Conservation (phyloP, 2,329 filamentous ascomycete species). For the Phaeophleospora eucalypticola region DNA sequence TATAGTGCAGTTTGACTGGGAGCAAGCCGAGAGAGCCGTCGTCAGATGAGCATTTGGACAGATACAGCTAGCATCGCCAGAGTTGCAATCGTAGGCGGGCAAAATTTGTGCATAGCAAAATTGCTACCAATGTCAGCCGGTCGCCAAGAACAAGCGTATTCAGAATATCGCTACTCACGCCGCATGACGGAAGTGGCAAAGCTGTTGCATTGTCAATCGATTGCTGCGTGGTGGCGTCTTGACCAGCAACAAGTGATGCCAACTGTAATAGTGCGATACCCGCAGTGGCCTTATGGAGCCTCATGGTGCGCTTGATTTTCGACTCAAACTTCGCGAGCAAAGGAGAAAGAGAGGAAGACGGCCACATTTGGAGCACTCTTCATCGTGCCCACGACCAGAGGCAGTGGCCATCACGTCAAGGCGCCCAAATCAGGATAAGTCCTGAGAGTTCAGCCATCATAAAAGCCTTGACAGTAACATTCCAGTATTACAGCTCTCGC, state of each 20-base stretch:
- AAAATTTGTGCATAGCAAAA: conserved; percentile 17
- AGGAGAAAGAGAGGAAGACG: too few species aligned
- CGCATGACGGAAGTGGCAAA: not conserved
- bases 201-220: not conserved
- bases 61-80: conserved; percentile 12
- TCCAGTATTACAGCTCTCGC: too few species aligned
- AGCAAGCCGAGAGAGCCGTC: conserved; percentile 15
- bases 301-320: not conserved
- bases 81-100: conserved; percentile 15
- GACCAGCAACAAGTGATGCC: not conserved
- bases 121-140: conserved; percentile 5
- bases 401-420: too few species aligned
- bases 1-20: conserved; percentile 17
- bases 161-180: too few species aligned
- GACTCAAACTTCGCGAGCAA: too few species aligned
- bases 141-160: not conserved
- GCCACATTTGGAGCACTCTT: too few species aligned
- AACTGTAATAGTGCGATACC: not conserved
- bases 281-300: not conserved
- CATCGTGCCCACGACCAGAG: too few species aligned
- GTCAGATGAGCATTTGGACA: conserved; percentile 20
- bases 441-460: too few species aligned
- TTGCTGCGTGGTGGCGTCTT: not conserved
- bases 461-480: too few species aligned
- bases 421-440: too few species aligned